phyloP scores from a whole-genome alignment of 2,329 filamentous ascomycete species.

The Pestalotiopsis sp. region DNA sequence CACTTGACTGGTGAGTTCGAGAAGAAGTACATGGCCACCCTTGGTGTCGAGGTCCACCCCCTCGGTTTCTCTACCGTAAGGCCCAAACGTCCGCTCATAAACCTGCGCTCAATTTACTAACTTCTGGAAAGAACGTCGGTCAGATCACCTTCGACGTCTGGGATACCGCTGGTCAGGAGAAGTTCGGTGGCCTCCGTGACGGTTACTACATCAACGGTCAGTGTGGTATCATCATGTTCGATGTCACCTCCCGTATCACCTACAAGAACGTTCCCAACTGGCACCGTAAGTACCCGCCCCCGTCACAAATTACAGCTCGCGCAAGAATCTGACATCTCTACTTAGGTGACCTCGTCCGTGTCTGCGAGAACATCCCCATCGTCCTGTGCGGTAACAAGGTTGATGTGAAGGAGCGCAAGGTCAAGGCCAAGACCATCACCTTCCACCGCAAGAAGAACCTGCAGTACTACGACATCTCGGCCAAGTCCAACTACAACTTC shows the following conservation, averaged over 20 bases:
- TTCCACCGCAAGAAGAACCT: conserved; percentile 99
- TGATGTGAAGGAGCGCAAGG: conserved; percentile 99
- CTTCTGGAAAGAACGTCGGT: conserved; percentile 71
- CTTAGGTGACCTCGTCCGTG: conserved; percentile 92
- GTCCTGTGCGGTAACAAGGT: conserved; percentile 99
- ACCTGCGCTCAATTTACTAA: conserved; percentile 24
- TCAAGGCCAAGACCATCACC: conserved; percentile 99
- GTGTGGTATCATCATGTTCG: conserved; percentile 99
- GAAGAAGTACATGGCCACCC: conserved; percentile 99
- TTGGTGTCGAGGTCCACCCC: conserved; percentile 99
- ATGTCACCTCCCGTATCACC: conserved; percentile 98
- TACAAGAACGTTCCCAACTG: conserved; percentile 99
- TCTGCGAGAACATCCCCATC: conserved; percentile 99
- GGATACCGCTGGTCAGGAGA: conserved; percentile 99
- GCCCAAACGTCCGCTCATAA: conserved; percentile 30
- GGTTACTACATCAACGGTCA: conserved; percentile 99
- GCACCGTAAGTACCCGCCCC: conserved; percentile 75
- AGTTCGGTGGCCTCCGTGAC: conserved; percentile 98
- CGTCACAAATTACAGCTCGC: conserved; percentile 7
- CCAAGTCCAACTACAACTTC: conserved; percentile 99
- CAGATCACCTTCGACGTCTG: conserved; percentile 98
- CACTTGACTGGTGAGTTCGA: conserved; percentile 99
- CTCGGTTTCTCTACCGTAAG: conserved; percentile 96
- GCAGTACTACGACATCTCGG: conserved; percentile 99
- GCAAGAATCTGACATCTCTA: conserved; percentile 16